These are phyloP conservation scores for Microdochium bolleyi DNA, from an alignment of 2,329 filamentous ascomycete species.

Conservation along the genomic window DNA sequence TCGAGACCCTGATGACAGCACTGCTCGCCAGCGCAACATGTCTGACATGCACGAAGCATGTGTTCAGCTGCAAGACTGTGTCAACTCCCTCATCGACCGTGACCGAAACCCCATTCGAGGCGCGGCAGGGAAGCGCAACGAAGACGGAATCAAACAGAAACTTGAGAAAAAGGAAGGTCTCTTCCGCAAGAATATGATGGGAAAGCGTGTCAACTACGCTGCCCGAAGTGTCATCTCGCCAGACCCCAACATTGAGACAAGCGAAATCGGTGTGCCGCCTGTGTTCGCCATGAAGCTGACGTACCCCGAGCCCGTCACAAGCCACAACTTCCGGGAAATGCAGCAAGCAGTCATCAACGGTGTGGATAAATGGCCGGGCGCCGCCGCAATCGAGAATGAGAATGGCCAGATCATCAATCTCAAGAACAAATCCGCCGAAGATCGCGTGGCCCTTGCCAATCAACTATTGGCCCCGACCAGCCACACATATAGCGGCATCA, in stretches of 20 bases:
- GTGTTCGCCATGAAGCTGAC: slow-evolving; percentile 95
- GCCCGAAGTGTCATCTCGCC: slow-evolving; percentile 97
- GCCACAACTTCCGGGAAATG: slow-evolving; percentile 92
- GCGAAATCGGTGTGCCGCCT: slow-evolving; percentile 96
- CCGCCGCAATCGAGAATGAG: slow-evolving; percentile 90
- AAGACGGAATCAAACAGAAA: slow-evolving; percentile 95
- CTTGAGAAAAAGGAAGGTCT: slow-evolving; percentile 98
- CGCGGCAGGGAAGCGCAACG: slow-evolving; percentile 66
- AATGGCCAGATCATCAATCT: slow-evolving; percentile 86
- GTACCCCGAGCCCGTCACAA: slow-evolving; percentile 94
- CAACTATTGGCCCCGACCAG: slow-evolving; percentile 82
- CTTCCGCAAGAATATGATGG: slow-evolving; percentile 99
- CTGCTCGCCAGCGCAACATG: slow-evolving; percentile 52
- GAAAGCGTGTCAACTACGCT: slow-evolving; percentile 97
- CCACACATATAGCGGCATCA: slow-evolving; percentile 63
- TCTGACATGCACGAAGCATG: slow-evolving; percentile 74
- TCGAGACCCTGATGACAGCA: slow-evolving; percentile 21
- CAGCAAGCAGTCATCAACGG: slow-evolving; percentile 96
- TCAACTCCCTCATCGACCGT: slow-evolving; percentile 89
- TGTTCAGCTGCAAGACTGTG: slow-evolving; percentile 75
- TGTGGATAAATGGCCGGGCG: slow-evolving; percentile 87
- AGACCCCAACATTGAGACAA: slow-evolving; percentile 97
- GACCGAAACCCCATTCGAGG: slow-evolving; percentile 79
- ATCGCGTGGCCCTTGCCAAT: slow-evolving; percentile 83
- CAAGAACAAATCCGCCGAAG: slow-evolving; percentile 78